Evolutionary conservation across 495 filamentous ascomycete genomes (phyloP).

Genomic region (Friedmanniomyces simplex): DNA sequence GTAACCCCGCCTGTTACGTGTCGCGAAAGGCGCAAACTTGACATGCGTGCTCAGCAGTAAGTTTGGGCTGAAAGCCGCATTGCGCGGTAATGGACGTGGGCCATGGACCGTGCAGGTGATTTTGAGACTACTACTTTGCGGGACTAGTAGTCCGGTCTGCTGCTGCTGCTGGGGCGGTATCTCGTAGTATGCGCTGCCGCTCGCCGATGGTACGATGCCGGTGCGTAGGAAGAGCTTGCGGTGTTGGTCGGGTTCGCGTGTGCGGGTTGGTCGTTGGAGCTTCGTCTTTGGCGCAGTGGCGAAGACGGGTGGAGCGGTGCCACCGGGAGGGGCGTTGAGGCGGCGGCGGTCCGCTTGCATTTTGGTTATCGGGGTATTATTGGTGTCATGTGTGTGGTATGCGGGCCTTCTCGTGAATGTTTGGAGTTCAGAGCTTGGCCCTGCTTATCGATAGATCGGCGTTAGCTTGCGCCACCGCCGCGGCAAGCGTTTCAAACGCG

Average conservation of each 20-base stretch:
- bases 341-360: constrained; percentile 63
- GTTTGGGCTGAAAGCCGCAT: constrained; percentile 78
- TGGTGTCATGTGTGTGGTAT: background rate
- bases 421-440: background rate
- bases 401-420: background rate
- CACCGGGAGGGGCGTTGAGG: constrained; percentile 75
- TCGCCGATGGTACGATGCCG: constrained; percentile 82
- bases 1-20: constrained; percentile 70
- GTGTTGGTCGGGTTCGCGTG: constrained; percentile 19
- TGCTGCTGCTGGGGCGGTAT: constrained; percentile 42
- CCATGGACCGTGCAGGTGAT: constrained; percentile 87
- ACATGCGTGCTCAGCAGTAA: constrained; percentile 83
- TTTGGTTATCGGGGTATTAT: constrained; percentile 8
- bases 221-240: constrained; percentile 58
- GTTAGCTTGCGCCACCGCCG: background rate
- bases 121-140: constrained; percentile 62
- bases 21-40: constrained; percentile 93
- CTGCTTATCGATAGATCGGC: constrained; percentile 1
- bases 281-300: constrained; percentile 27
- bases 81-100: constrained; percentile 79
- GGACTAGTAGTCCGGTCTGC: constrained; percentile 32
- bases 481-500: background rate
- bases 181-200: constrained; percentile 90
- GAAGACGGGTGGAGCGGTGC: constrained; percentile 68
- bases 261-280: constrained; percentile 40